Base-by-base conservation (phyloP, 2,329 filamentous ascomycete genomes). In the Cryphonectria nitschkei region DNA sequence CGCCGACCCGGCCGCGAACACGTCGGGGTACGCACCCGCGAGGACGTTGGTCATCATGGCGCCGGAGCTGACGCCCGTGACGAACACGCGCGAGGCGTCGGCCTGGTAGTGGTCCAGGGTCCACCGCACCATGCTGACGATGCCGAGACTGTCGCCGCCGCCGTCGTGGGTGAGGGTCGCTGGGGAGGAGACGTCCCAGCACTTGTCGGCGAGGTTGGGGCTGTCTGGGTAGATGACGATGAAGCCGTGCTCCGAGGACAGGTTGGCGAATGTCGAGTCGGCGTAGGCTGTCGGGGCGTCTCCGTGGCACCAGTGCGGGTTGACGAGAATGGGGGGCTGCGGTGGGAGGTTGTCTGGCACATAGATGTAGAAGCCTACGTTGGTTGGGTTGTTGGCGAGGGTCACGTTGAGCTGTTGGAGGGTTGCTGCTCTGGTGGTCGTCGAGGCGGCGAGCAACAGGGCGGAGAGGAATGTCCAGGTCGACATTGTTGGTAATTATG, bases 101-200 rank as follows among this genome's bases (percentile, higher is more conserved):
- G 80, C 83, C 11, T 78, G 76, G 78, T 87, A 86, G 73, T 82
- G 80, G 16, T 76, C 75, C 26, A 87, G 78, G 0, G 85, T 81
- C 78, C 84, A 88, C 60, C 80, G 79, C 52, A 87, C 84, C 85
- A 88, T 88, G 76, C 83, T 86, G 22, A 83, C 84, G 73, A 87
- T 86, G 3, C 82, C 81, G n/a, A 83, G 81, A 26, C 81, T 84
- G 76, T 87, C 85, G 34, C 85, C 84, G 32, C 86, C 85, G 37
- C 80, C 84, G 67, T 84, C 80, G 75, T 87, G 85, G 3, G 81
- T 80, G 1, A 88, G 79, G 0, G 84, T 83, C 13, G 82, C 78
- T 46, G 79, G 77, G 13, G 84, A 87, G 6, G 85, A 86, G 1
- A 89, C 86, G 70, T 90, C 88, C 87, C 88, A 90, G 79, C 88